These are phyloP conservation scores for Petasospora fabianii DNA, from an alignment of 1,139 yeast genomes.

Conservation along the genomic window DNA sequence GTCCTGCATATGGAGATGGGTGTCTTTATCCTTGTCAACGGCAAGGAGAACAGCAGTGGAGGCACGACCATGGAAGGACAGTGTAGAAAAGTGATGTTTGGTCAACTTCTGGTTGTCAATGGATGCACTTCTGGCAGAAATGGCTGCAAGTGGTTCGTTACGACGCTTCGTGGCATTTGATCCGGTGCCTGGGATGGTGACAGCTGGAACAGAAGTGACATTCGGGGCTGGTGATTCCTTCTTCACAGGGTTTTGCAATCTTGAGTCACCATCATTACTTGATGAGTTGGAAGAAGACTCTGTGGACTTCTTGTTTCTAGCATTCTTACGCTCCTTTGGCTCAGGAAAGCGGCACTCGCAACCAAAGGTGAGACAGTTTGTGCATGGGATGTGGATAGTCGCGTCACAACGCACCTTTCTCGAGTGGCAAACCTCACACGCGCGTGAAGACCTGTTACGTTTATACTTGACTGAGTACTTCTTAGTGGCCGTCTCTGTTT, in stretches of 20 bases:
- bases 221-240: background rate
- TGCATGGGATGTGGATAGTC: slow-evolving; percentile 69
- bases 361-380: slow-evolving; percentile 73
- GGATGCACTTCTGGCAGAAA: slow-evolving; percentile 25
- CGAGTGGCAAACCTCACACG: slow-evolving; percentile 58
- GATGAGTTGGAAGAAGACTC: background rate
- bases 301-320: slow-evolving; percentile 20
- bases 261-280: background rate
- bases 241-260: background rate
- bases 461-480: slow-evolving; percentile 28
- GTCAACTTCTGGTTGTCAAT: slow-evolving; percentile 23
- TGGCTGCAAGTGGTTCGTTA: slow-evolving; percentile 27
- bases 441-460: slow-evolving; percentile 31
- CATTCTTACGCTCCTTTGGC: slow-evolving; percentile 37
- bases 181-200: slow-evolving; percentile 3
- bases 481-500: slow-evolving; percentile 15
- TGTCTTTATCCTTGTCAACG: slow-evolving; percentile 26
- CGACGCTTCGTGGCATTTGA: slow-evolving; percentile 7
- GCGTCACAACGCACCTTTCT: slow-evolving; percentile 71
- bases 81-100: slow-evolving; percentile 16
- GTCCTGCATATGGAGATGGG: slow-evolving; percentile 24
- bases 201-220: background rate
- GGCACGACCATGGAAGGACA: slow-evolving; percentile 24
- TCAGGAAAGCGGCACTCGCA: slow-evolving; percentile 70
- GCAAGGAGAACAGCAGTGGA: slow-evolving; percentile 30